Evolutionary conservation across 257 asterid genomes (phyloP), one percentile per base, ranked within the genome.

Genomic region (Lycium barbarum): DNA sequence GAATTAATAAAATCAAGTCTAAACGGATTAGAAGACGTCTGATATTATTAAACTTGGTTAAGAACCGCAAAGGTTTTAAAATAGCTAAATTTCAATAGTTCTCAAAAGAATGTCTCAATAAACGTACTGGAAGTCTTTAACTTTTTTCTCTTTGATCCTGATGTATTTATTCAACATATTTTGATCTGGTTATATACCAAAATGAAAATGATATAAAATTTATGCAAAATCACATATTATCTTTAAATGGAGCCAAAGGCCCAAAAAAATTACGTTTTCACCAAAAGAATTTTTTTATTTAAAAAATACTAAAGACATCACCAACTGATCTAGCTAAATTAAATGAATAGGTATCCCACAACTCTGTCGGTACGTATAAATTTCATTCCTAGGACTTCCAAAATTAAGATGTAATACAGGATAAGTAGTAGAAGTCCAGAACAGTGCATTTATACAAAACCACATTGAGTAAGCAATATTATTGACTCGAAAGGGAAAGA

Each of bases 61-160:
- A 93, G 70, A 62, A 22, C 35, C 70, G 14, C 9, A 20, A 63
- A 63, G 38, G 17, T 63, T 63, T 63, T 22, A 63, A 22, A 26
- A 9, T 12, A 26, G 36, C 71, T 63, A 22, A 63, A 63, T 22
- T 22, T 66, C 0, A 14, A 66, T 13, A 35, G 73, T 14, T 33
- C 36, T 35, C 47, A 35, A 35, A 33, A 66, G 45, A 66, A 90
- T 85, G 59, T 94, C 94, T 53, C 33, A 59, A 55, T 55, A 55
- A 55, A 55, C 47, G 38, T 66, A 66, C 73, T 33, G 15, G 47
- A 33, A 14, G 47, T 59, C 65, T 1, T 26, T 26, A 26, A 26
- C 33, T 22, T 63, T 26, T 65, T 22, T 76, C 81, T 49, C 0
- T 22, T 49, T 51, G n/a, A 51, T 13, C 47, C 82, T 76, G 82